Evolutionary conservation across 805 yeast species (phyloP).

Genomic region (Yarrowia divulgata): DNA sequence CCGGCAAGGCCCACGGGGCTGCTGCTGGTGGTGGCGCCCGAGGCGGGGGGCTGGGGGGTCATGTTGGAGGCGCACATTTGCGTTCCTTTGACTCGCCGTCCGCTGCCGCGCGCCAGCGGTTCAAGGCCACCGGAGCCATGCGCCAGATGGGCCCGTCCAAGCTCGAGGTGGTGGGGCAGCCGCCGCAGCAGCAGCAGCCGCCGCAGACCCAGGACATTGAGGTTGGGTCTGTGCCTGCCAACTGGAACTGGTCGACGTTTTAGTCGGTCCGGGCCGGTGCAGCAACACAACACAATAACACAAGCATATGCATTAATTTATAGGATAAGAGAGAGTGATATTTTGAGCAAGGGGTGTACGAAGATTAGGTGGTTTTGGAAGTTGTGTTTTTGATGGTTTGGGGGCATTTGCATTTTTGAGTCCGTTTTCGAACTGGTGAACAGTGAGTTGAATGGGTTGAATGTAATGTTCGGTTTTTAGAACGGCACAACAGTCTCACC

Average conservation of each 20-base stretch:
- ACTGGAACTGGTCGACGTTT: constrained; percentile 83
- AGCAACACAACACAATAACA: background rate
- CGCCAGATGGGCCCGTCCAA: background rate
- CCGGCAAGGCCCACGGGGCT: constrained; percentile 27
- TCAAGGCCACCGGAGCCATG: constrained; percentile 1
- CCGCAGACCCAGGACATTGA: constrained; percentile 43
- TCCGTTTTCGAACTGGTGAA: too few species aligned
- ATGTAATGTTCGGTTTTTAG: too few species aligned
- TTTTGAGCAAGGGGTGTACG: background rate
- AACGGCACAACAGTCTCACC: too few species aligned
- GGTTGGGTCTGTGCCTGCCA: constrained; percentile 68
- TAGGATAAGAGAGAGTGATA: constrained; percentile 17
- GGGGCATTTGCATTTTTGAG: too few species aligned
- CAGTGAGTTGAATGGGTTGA: too few species aligned
- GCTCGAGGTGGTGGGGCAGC: background rate
- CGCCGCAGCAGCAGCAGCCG: background rate
- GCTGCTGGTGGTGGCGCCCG: background rate
- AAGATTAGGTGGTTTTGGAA: too few species aligned
- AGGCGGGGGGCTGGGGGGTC: too few species aligned
- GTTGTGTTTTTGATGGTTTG: too few species aligned
- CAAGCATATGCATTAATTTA: constrained; percentile 37
- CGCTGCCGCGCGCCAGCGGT: constrained; percentile 16
- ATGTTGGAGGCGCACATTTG: background rate
- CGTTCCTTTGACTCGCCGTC: constrained; percentile 20
- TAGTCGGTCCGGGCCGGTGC: constrained; percentile 50